These are phyloP conservation scores for Metschnikowia reukaufii DNA, from an alignment of 805 yeast genomes.

Conservation along the genomic window DNA sequence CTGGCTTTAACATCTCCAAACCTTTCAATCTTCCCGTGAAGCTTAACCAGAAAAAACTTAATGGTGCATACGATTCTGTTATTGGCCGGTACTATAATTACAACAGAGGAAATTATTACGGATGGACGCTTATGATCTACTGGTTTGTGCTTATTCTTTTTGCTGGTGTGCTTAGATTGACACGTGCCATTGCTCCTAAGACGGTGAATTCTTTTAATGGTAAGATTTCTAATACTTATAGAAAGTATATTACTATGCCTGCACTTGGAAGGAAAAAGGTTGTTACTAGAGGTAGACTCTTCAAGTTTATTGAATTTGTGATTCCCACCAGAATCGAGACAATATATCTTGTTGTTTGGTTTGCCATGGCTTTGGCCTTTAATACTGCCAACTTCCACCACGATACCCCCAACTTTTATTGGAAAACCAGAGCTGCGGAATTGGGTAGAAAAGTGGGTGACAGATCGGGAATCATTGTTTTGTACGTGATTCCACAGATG, in stretches of 20 bases:
- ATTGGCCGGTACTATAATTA: constrained; percentile 38
- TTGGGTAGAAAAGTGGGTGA: constrained; percentile 43
- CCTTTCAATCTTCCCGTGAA: constrained; percentile 38
- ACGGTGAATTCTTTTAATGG: constrained; percentile 32
- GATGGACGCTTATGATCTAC: constrained; percentile 44
- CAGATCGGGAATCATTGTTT: constrained; percentile 52
- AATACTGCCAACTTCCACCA: constrained; percentile 14
- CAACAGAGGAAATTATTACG: constrained; percentile 38
- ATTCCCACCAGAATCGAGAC: constrained; percentile 33
- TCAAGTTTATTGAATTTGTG: constrained; percentile 23
- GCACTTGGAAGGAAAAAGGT: constrained; percentile 23
- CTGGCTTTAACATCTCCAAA: constrained; percentile 29
- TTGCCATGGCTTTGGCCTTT: constrained; percentile 14
- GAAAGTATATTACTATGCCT: constrained; percentile 30
- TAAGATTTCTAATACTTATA: constrained; percentile 23
- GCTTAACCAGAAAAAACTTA: constrained; percentile 22
- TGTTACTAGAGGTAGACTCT: constrained; percentile 8
- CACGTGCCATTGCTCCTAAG: constrained; percentile 38
- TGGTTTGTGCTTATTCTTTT: constrained; percentile 48
- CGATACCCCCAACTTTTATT: constrained; percentile 14
- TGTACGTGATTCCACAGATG: constrained; percentile 53
- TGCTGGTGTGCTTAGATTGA: constrained; percentile 43
- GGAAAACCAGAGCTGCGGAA: constrained; percentile 6
- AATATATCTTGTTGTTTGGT: constrained; percentile 22
- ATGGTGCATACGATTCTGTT: constrained; percentile 29